Percentiles rank a stretch among this genome's conserved stretches.
Conservation (phyloP, 108 stramenopile genomes). For the Stephanodiscus triporus region DNA sequence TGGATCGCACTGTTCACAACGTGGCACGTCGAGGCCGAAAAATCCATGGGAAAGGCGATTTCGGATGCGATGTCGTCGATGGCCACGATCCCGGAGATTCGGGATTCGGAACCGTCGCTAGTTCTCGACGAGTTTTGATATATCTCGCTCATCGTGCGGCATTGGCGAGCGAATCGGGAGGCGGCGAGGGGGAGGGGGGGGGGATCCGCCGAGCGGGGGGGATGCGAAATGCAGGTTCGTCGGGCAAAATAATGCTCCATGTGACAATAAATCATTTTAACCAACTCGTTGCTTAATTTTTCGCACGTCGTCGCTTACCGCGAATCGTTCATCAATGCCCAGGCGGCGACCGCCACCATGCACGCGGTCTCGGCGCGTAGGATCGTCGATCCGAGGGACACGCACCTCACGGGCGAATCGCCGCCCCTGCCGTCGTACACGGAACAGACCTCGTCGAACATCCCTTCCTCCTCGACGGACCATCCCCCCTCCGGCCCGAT, state of each 20-base stretch:
- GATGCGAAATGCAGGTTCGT: too few relatives aligned
- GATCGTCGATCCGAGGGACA: constrained; percentile 68
- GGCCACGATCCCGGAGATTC: background rate
- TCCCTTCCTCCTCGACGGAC: constrained; percentile 65
- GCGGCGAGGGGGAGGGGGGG: background rate
- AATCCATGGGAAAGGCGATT: constrained; percentile 22
- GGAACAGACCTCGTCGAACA: constrained; percentile 46
- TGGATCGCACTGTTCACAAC: constrained; percentile 70
- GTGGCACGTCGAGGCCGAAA: constrained; percentile 53
- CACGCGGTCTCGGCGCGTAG: constrained; percentile 85
- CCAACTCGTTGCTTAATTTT: too few relatives aligned
- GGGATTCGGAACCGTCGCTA: background rate
- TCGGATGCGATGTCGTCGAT: constrained; percentile 8
- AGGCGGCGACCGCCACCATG: constrained; percentile 62
- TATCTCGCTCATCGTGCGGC: too few relatives aligned
- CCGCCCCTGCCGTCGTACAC: background rate
- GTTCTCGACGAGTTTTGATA: constrained; percentile 24
- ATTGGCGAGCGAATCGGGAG: background rate
- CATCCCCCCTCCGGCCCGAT: constrained; percentile 90
- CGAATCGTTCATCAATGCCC: constrained; percentile 38
- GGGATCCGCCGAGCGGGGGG: background rate
- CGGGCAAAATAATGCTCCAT: too few relatives aligned
- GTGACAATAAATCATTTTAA: too few relatives aligned
- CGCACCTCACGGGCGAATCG: constrained; percentile 47
- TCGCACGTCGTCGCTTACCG: background rate